These are phyloP conservation scores for Solanum hybrid DNA, from an alignment of 305 asterid species.

Conservation along the genomic window DNA sequence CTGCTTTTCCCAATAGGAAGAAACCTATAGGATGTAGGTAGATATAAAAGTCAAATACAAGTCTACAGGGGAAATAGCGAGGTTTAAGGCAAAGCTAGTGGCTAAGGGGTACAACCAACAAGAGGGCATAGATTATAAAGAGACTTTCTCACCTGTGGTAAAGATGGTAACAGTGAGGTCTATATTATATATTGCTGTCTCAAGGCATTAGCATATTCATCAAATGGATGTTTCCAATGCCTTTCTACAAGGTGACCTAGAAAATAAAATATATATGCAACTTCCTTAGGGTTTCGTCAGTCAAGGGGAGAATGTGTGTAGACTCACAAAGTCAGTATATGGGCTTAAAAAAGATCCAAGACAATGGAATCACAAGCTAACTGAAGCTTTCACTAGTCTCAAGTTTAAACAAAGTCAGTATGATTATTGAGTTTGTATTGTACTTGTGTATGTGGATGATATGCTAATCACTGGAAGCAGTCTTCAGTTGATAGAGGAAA, in stretches of 20 bases:
- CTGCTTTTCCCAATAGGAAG: not conserved
- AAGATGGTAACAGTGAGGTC: not conserved
- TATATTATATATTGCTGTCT: not conserved
- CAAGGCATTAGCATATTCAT: not conserved
- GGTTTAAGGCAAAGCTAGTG: not conserved
- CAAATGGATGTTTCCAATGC: not conserved
- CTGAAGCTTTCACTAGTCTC: not conserved
- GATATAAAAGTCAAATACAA: not conserved
- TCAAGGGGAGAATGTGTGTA: not conserved
- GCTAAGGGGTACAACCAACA: not conserved
- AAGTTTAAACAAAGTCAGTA: not conserved
- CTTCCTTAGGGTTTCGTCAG: not conserved
- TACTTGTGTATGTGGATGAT: not conserved
- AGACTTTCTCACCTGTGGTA: not conserved
- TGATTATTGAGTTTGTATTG: not conserved
- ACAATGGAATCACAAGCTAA: not conserved
- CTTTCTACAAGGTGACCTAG: not conserved
- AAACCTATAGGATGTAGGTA: not conserved
- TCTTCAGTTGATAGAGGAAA: not conserved
- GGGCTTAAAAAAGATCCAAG: not conserved
- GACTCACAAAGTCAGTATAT: not conserved
- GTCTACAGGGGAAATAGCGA: not conserved
- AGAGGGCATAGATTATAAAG: not conserved
- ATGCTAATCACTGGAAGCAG: not conserved
- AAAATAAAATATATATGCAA: not conserved